A percentile compares a stretch with the other conserved stretches of the same genome.
Evolutionary conservation across 225 moss, liverwort and hornwort species (phyloP).

Genomic region (Pleurozium schreberi): DNA sequence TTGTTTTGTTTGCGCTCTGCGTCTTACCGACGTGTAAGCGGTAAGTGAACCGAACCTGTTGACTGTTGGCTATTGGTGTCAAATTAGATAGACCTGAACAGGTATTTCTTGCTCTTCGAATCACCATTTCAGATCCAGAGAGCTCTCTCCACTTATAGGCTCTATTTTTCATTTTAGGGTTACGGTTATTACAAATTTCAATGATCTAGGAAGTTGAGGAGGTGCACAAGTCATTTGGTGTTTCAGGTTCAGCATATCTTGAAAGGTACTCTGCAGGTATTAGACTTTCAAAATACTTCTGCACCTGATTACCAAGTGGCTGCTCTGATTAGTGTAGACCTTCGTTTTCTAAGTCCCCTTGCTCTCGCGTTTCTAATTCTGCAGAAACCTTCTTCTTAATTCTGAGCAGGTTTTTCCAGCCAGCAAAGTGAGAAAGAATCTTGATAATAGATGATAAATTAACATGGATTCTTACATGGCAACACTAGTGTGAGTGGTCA

Average conservation of each 20-base stretch:
- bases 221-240: background rate
- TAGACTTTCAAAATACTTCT: background rate
- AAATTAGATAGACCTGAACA: background rate
- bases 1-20: background rate
- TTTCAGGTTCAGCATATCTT: background rate
- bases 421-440: background rate
- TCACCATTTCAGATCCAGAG: conserved; percentile 19
- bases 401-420: background rate
- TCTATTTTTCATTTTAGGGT: background rate
- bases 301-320: background rate
- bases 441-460: background rate
- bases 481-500: background rate
- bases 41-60: background rate
- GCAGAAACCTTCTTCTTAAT: background rate
- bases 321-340: background rate
- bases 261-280: background rate
- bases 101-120: conserved; percentile 10
- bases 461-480: background rate
- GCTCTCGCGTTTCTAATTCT: background rate
- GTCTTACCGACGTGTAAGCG: background rate
- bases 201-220: background rate
- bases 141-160: background rate
- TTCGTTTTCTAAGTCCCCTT: background rate
- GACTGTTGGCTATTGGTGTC: background rate
- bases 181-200: background rate